Evolutionary conservation across 1,284 basidiomycete species (phyloP).

Genomic region (Rhodofomes roseus): DNA sequence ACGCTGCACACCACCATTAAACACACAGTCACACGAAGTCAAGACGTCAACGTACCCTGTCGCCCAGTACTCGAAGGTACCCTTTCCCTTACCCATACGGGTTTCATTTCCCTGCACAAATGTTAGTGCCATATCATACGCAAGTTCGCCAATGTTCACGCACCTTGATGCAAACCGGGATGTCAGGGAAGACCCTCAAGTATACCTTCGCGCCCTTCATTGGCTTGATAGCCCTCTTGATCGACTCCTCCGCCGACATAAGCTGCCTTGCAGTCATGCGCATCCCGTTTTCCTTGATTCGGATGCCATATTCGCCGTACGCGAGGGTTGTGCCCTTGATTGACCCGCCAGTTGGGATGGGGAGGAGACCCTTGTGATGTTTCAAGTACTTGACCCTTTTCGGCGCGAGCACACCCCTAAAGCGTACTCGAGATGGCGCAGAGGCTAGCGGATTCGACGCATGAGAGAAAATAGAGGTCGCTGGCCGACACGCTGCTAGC

Average conservation of each 20-base stretch:
- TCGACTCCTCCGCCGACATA: conserved; percentile 80
- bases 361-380: conserved; percentile 84
- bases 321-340: conserved; percentile 92
- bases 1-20: conserved; percentile 48
- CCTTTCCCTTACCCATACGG: conserved; percentile 99
- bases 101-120: conserved; percentile 86
- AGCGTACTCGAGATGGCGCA: conserved; percentile 24
- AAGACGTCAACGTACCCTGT: conserved; percentile 60
- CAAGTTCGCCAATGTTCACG: conserved; percentile 9
- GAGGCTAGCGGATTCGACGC: conserved; percentile 5
- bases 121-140: neutral
- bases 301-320: conserved; percentile 88
- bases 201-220: conserved; percentile 90
- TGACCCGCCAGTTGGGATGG: conserved; percentile 85
- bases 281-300: conserved; percentile 81
- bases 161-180: conserved; percentile 96
- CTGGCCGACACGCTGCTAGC: conserved; percentile 25
- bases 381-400: conserved; percentile 79
- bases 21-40: neutral
- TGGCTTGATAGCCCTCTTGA: conserved; percentile 88
- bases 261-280: conserved; percentile 93
- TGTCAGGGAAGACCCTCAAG: conserved; percentile 92
- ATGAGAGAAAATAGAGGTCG: conserved; percentile 15
- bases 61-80: conserved; percentile 97
- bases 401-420: conserved; percentile 72